Evolutionary conservation across 2,329 filamentous ascomycete species (phyloP), one percentile per base, ranked within the genome.

Genomic region (Aphanoascus verrucosus): DNA sequence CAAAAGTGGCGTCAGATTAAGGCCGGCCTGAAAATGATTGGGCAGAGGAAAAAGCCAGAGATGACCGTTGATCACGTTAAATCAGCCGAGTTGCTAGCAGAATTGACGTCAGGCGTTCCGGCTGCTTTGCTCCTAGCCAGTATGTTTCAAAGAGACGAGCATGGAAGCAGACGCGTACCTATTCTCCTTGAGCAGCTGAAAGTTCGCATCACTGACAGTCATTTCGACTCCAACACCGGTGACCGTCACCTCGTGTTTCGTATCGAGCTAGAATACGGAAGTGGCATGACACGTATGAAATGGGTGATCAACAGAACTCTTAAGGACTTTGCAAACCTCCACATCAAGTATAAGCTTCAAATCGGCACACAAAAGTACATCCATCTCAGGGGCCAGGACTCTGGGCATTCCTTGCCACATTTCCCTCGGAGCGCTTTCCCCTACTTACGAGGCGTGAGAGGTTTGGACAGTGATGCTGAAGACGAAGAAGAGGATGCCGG

Each of bases 61-160:
- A 78, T 79, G 53, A 85, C 86, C 43, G 85, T 96, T 56, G 93
- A 98, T 67, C 89, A 93, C 65, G 84, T 86, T 64, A 98, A 97
- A 68, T 97, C 91, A 8, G 89, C 93, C 1, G 93, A 98, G 68
- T 76, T 98, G 45, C 91, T 98, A 80, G 93, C 93, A 1, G 93
- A 98, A 69, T 75, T 98, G 37, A 81, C 93, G 47, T 94, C 93
- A 42, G 93, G 89, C 52, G 88, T 90, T 1, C 93, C 93, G 2
- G 93, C 93, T 20, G 93, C 91, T 17, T 75, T 98, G 55, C 94
- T 98, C 69, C 74, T 98, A 50, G 93, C 93, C 6, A 96, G 90
- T 65, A 96, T 97, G 87, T 93, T 97, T 62, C 93, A 97, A 71
- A 81, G 93, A 54, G 93, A 98, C 62, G 93, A 98, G 69, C 88